Evolutionary conservation across 2,329 filamentous ascomycete species (phyloP), one percentile per base, ranked within the genome.

Genomic region (Beauveria brongniartii): DNA sequence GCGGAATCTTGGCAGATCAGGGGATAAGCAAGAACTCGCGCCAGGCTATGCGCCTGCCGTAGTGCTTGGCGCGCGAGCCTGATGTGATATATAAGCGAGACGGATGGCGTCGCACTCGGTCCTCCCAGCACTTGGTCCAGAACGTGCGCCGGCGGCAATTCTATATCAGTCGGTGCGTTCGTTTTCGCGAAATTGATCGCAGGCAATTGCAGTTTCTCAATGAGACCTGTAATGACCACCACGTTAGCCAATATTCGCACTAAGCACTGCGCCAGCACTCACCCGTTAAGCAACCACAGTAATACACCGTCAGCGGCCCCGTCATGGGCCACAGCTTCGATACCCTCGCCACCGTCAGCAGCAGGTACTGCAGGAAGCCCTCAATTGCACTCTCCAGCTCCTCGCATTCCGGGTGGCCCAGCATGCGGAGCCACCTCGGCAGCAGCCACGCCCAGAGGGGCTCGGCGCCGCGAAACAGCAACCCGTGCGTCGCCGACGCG

Each of bases 391-490:
- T 71, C 10, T 75, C 74, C 14, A 87, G 69, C 18, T 76, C 75
- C 40, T 77, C 66, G 62, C 77, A 84, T 47, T 75, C 71, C 18
- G 66, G 69, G 68, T 82, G 80, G 1, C 84, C 84, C 28, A 88
- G 74, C 65, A 88, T 73, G 62, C 73, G 79, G 65, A 85, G 79
- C 48, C 83, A 74, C 69, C 78, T 82, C 53, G 80, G 87, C 64
- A 84, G 81, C 65, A 83, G 77, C 85, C 85, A 89, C 44, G 82
- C 70, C 80, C 87, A 89, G 47, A 88, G 76, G 5, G 89, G 81
- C 63, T 87, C 85, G 44, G 74, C 73, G 18, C 85, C 82, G 46
- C 82, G 77, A 55, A 80, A 79, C 59, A 85, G 70, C 51, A 80
- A 78, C 3, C 72, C 71, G 48, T 74, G 74, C 3, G 68, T 68